Conservation (phyloP, 345 rosid genomes). For the Salix caprea region DNA sequence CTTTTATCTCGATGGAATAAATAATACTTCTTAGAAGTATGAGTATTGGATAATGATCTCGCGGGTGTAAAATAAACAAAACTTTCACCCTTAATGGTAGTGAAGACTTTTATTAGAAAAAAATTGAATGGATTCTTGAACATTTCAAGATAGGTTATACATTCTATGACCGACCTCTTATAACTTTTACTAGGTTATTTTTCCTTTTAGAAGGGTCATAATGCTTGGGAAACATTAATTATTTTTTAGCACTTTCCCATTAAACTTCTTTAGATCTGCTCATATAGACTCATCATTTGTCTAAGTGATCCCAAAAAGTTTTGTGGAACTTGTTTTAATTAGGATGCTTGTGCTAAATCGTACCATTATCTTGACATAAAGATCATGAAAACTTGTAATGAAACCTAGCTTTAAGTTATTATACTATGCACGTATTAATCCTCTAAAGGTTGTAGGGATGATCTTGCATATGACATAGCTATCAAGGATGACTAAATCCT, state of each 20-base stretch:
- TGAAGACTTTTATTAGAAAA: not conserved
- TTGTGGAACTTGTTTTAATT: not conserved
- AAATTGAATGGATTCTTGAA: no score
- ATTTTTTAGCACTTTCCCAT: not conserved
- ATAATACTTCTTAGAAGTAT: no score
- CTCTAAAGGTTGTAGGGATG: fast-evolving
- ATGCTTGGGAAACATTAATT: no score
- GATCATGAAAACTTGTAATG: not conserved
- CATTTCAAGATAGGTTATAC: not conserved
- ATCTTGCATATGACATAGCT: no score
- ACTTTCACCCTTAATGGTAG: fast-evolving
- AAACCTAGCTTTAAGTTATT: no score
- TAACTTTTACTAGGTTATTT: no score
- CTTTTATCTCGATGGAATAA: no score
- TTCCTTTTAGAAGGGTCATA: not conserved
- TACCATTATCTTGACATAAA: not conserved
- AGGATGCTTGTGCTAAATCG: not conserved
- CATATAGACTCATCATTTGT: no score
- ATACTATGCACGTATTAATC: not conserved
- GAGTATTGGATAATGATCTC: no score
- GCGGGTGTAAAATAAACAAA: not conserved
- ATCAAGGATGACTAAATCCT: not conserved
- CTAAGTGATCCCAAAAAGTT: not conserved
- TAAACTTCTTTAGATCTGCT: no score
- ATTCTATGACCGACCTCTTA: no score